A percentile compares a stretch with the other conserved stretches of the same genome.
phyloP scores from a whole-genome alignment of 108 stramenopile species.

The Cyclotella sp. region DNA sequence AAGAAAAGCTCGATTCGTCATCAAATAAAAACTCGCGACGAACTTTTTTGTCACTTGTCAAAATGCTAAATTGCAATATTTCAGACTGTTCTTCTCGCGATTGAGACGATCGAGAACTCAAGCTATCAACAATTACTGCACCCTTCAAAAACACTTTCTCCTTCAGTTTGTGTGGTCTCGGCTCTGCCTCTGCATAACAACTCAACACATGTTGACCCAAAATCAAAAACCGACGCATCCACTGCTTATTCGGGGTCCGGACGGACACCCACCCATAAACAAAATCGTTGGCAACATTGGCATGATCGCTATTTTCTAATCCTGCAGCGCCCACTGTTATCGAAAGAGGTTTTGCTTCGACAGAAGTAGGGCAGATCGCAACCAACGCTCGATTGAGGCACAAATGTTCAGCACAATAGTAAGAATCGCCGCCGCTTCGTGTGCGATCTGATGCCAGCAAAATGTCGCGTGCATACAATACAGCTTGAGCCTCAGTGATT shows the following conservation, averaged over 20 bases:
- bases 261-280: constrained; percentile 70
- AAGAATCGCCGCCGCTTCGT: constrained; percentile 83
- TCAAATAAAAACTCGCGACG: constrained; percentile 66
- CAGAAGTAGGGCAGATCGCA: constrained; percentile 72
- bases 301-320: constrained; percentile 21
- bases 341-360: constrained; percentile 71
- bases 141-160: constrained; percentile 62
- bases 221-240: constrained; percentile 70
- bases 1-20: constrained; percentile 52
- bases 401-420: constrained; percentile 83
- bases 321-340: constrained; percentile 61
- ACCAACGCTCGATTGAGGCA: constrained; percentile 72
- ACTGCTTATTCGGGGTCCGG: constrained; percentile 61
- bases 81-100: neutral
- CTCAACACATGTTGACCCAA: constrained; percentile 68
- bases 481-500: constrained; percentile 75
- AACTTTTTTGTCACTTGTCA: constrained; percentile 56
- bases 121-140: constrained; percentile 48
- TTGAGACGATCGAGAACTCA: constrained; percentile 7
- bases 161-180: constrained; percentile 62
- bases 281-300: constrained; percentile 13
- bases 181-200: constrained; percentile 68
- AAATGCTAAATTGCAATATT: constrained; percentile 43
- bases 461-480: constrained; percentile 80
- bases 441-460: constrained; percentile 83